Base-by-base conservation (phyloP, 2,329 filamentous ascomycete genomes). In the Sporothrix luriei region DNA sequence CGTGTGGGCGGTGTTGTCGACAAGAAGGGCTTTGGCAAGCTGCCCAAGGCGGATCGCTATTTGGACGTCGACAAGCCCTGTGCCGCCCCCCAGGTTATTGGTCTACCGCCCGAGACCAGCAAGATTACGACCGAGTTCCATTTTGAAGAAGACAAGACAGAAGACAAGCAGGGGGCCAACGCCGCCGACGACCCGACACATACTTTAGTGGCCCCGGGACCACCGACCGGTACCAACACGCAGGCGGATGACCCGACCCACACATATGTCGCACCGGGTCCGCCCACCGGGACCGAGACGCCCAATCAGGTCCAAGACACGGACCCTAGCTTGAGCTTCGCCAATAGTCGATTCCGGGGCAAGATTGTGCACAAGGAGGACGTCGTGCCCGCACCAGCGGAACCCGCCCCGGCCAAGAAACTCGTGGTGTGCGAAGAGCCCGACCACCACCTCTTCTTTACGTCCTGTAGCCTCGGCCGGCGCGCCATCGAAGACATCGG, bases 361-460 rank as follows among this genome's bases (percentile, higher is more conserved):
- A 33, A 54, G 6, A 21, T 2, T 19, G 38, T 26, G 33, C 55
- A 19, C 2, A 19, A 40, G 16, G 14, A 40, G 16, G 14, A 21
- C 21, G 24, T 14, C 14, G 13, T 29, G 5, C 10, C n/a, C 26
- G 2, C 64, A 9, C 16, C 61, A 48, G 62, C 59, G 24, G 54
- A 52, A 21, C 1, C 70, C 68, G 19, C 70, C 68, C 16, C 68
- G 72, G 2, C 75, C 70, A 40, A 52, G 73, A 43, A 72, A 64
- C 59, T 74, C 74, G 6, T 16, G 4, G 52, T 71, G 6, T 87
- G 85, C 73, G 76, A 80, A 2, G 74, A 76, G 3, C 82, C 82
- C 1, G 76, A 82, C 16, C 78, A 82, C 14, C 83, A 85, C 71
- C 77, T 88, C 2, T 88, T 86, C 75, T 84, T 82, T 75, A 84